Evolutionary conservation across 441 rosid species (phyloP), one percentile per base, ranked within the genome.

Genomic region (Populus hybrid): DNA sequence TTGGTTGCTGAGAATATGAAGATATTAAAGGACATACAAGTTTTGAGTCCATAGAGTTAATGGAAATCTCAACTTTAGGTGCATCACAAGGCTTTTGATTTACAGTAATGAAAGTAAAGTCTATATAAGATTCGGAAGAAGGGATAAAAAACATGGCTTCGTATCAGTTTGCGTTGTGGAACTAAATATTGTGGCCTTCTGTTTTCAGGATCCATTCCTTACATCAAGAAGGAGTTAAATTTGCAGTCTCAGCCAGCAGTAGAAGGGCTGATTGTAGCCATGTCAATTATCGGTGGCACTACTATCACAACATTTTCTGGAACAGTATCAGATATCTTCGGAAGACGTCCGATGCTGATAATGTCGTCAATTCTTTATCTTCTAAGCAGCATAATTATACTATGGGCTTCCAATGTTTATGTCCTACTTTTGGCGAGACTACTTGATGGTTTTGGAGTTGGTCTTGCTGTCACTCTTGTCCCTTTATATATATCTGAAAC

Each of bases 401-500:
- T 90, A 6, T 91, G 96, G 97, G 79, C 98, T 67, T 96, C 97
- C 9, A 92, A 90, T 78, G 96, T 94, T 73, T 88, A 86, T 71
- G 86, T 88, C 6, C 89, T 94, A 21, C 88, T 89, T 34, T 46
- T 90, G 34, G 94, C 89, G 35, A 89, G 98, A 78, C 86, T 90
- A 0, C 81, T 94, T 46, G 91, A 94, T 79, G 98, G 97, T 0
- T 90, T 92, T 75, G 98, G 96, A 30, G 84, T 87, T 61, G 98
- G 98, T 30, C 79, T 92, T 59, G 92, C 92, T 7, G 93, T 91
- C 42, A 94, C 97, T 26, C 87, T 92, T 2, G 89, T 90, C 70
- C 98, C 98, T 0, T 69, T 94, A 35, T 94, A 94, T 77, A 94
- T 94, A 75, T 94, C 98, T 11, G 98, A 92, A 85, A 94, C 96